These are phyloP conservation scores for Alnus glutinosa DNA, from an alignment of 306 rosid species.

Conservation along the genomic window DNA sequence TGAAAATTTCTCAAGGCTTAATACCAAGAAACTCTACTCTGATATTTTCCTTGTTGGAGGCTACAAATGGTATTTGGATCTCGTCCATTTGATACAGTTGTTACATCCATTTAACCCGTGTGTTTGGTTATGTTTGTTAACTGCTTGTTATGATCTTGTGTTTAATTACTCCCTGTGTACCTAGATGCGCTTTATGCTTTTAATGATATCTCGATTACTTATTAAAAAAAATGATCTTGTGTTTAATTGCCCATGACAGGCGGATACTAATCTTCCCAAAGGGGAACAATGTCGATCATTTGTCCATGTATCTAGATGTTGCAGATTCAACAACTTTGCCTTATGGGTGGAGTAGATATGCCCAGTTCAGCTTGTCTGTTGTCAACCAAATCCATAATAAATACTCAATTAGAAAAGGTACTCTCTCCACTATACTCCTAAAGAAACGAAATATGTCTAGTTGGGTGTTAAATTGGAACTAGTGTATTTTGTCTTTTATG, in stretches of 20 bases:
- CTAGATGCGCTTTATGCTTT: too few species aligned
- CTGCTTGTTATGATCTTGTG: background rate
- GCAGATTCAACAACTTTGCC: conserved; percentile 38
- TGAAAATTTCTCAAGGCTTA: conserved; percentile 38
- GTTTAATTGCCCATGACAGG: conserved; percentile 26
- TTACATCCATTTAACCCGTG: background rate
- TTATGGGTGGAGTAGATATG: conserved; percentile 43
- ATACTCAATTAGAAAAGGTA: conserved; percentile 41
- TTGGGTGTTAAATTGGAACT: background rate
- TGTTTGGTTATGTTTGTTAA: background rate
- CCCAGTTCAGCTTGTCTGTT: conserved; percentile 39
- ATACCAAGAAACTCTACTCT: conserved; percentile 35
- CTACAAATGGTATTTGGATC: conserved; percentile 35
- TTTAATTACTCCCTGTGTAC: background rate
- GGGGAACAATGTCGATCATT: conserved; percentile 42
- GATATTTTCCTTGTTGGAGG: conserved; percentile 37
- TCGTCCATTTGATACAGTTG: background rate
- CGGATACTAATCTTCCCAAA: conserved; percentile 40
- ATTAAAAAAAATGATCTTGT: too few species aligned
- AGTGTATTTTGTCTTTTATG: background rate
- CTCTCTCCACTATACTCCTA: conserved; percentile 5
- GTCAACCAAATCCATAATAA: conserved; percentile 35
- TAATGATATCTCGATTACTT: too few species aligned
- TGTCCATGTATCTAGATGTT: conserved; percentile 44
- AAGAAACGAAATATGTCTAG: background rate